Evolutionary conservation across 257 asterid species (phyloP), one percentile per base, ranked within the genome.

Genomic region (Jacaranda mimosifolia): DNA sequence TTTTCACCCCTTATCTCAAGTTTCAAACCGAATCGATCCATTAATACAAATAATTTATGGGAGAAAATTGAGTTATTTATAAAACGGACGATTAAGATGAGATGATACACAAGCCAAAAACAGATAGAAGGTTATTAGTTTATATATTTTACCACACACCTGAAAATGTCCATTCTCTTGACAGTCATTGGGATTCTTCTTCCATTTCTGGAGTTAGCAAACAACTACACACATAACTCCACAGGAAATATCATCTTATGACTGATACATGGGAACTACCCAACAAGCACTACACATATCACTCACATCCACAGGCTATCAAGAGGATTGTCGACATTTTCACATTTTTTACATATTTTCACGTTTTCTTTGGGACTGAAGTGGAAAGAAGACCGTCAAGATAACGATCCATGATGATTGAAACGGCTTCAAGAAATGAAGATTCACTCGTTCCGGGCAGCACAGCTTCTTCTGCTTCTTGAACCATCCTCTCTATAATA

Each of bases 391-490:
- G 73, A 18, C 77, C 65, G 63, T 90, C 85, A 11, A 92, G 89
- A 79, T 76, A 75, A 57, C 84, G 88, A 67, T 92, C 96, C 89
- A 90, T 82, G 82, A 87, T 68, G 19, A 21, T 19, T 7, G 96
- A 85, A 17, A 89, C 69, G 15, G 89, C 80, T 51, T 86, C 89
- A 13, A 90, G 86, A 63, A 88, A 86, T n/a, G 88, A 86, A 38
- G 88, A 87, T 66, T 92, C 91, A 26, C 91, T 83, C 9, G 81
- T 77, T 69, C 88, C 91, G 8, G 91, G 91, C 10, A 90, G 90
- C 73, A 85, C 81, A 7, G 85, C 68, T 39, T 84, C 89, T 71
- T 85, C 77, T 12, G 94, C 92, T 67, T 90, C 96, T 70, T 11
- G 78, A 38, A 92, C 85, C 48, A 92, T 92, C 75, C 80, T 83